Percentiles rank a stretch among this genome's conserved stretches.
phyloP scores from a whole-genome alignment of 2,329 filamentous ascomycete genomes.

The Aspergillus glaucus region DNA sequence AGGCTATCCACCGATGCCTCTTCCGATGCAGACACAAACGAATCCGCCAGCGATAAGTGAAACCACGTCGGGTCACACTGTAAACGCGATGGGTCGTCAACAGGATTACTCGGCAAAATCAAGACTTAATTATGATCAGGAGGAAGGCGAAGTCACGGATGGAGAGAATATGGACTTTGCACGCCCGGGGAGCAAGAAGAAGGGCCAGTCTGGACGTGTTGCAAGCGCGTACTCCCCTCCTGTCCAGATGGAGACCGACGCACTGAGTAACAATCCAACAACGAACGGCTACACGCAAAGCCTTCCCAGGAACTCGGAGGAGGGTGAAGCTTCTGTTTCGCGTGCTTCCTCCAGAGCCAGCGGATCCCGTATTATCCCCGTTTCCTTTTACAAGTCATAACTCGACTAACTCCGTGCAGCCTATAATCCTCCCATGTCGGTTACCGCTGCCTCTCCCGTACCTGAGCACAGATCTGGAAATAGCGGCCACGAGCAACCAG shows the following conservation, averaged over 20 bases:
- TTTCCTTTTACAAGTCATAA: background rate
- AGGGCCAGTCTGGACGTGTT: background rate
- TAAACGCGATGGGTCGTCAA: background rate
- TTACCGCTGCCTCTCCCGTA: conserved; percentile 14
- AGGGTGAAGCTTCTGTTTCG: conserved; percentile 19
- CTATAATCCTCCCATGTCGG: conserved; percentile 28
- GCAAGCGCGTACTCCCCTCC: background rate
- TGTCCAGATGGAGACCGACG: background rate
- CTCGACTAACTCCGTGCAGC: conserved; percentile 22
- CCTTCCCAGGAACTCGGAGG: conserved; percentile 10
- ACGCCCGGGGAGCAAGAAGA: background rate
- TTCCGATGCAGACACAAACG: conserved; percentile 7
- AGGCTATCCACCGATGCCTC: conserved; percentile 16
- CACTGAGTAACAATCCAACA: background rate
- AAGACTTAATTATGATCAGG: conserved; percentile 43
- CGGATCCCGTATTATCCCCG: conserved; percentile 24
- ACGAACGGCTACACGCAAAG: background rate
- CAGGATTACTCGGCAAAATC: conserved; percentile 16
- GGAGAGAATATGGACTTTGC: conserved; percentile 42
- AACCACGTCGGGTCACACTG: background rate
- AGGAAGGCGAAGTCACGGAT: conserved; percentile 75
- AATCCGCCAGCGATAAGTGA: conserved; percentile 6
- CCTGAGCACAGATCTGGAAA: conserved; percentile 7
- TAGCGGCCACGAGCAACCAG: conserved; percentile 1
- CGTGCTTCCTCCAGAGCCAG: conserved; percentile 21